Evolutionary conservation across 2,329 filamentous ascomycete species (phyloP), one percentile per base, ranked within the genome.

Genomic region (Trichoderma sp.): DNA sequence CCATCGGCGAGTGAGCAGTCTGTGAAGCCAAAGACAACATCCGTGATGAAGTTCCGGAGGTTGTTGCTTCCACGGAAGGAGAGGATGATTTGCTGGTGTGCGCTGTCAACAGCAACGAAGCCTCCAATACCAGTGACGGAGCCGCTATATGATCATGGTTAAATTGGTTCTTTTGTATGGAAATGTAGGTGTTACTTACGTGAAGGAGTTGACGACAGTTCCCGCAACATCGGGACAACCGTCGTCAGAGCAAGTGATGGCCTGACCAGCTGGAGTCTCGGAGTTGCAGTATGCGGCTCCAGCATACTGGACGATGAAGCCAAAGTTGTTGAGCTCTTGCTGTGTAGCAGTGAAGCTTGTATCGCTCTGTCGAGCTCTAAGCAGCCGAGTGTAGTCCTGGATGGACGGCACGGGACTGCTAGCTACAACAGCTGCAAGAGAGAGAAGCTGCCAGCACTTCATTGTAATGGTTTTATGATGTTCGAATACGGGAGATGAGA

Each of bases 41-140:
- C 86, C 67, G 87, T 83, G 74, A 91, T 82, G 84, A 85, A 91
- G 83, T 92, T 92, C 66, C 85, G 84, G 72, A 90, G 75, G 57
- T 86, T 88, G 72, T 80, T 79, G 64, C 86, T 88, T 74, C 91
- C 91, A 53, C 89, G 86, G 80, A 90, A 84, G 36, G 88, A 84
- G 55, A 91, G 78, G 62, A 92, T 86, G 72, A 92, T 88, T 71
- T 88, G 82, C 69, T 83, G 75, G 73, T 82, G 84, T 28, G 77
- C 77, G 20, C 81, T 73, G 77, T 91, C 88, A 26, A 84, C 79
- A 30, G 85, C 83, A 26, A 89, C 82, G 71, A 87, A 87, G 71
- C 85, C 87, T 43, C 84, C 79, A 58, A 86, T 82, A 71, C 85
- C 85, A 3, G 85, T 84, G 30, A 76, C 36, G 11, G 73, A 61